Evolutionary conservation across 768 basidiomycete species (phyloP), one percentile per base, ranked within the genome.

Genomic region (Paxillus involutus): DNA sequence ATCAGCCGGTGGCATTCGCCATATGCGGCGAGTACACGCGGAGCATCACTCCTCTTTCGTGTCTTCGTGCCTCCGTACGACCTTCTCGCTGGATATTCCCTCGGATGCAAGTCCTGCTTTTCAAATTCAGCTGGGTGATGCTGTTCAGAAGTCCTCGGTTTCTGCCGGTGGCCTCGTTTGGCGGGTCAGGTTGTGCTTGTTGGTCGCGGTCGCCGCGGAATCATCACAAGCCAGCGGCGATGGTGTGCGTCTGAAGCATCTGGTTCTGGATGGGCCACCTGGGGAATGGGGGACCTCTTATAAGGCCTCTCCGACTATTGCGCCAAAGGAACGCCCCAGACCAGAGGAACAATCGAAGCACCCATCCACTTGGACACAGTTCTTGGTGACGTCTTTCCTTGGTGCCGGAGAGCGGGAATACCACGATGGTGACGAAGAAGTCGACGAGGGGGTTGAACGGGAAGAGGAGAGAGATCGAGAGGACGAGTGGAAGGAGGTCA

Each of bases 51-150:
- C 89, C 1, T 84, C 87, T 11, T 86, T 93, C 63, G 82, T 88
- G 6, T 70, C 83, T 3, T 82, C 88, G 43, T 85, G 86, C 0
- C 75, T 85, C 0, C 86, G 94, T 26, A 85, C 91, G 30, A 85
- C 89, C 0, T 98, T 98, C 72, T 76, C 88, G 13, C 81, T 99
- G 3, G 94, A 95, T 65, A 95, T 99, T 53, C 96, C 95, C 0
- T 84, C 88, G 1, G 96, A 97, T 53, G 92, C 88, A 0, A 89
- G 91, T 48, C 94, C 96, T 0, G 88, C 86, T 0, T 98, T 98
- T 71, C 78, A 84, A 49, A 75, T 94, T 2, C 73, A 77, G 47
- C 76, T 88, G 6, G 80, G 81, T 33, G 63, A 65, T 17, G 61
- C 55, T 17, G 61, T 59, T 8, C 51, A 63, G 6, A 63, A 61